phyloP scores from a whole-genome alignment of 768 basidiomycete species.

The Panaeolus papilionaceus region DNA sequence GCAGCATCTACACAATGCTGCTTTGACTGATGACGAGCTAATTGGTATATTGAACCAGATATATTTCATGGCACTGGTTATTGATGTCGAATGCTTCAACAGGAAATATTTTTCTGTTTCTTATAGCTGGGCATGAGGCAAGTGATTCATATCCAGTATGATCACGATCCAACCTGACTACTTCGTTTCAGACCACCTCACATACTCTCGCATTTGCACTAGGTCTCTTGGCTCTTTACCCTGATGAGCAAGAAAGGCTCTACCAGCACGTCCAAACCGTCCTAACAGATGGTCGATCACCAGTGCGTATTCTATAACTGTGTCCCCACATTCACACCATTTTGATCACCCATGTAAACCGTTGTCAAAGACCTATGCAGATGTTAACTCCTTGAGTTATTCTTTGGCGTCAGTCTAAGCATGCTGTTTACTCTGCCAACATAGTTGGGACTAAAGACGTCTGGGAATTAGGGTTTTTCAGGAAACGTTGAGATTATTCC shows the following conservation, averaged over 20 bases:
- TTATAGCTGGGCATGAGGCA: constrained; percentile 71
- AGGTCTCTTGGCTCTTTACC: constrained; percentile 48
- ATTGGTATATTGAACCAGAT: background rate
- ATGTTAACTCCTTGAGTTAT: constrained; percentile 40
- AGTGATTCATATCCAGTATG: constrained; percentile 25
- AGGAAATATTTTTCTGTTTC: constrained; percentile 56
- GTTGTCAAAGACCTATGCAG: constrained; percentile 39
- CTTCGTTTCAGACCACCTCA: constrained; percentile 42
- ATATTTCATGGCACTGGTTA: background rate
- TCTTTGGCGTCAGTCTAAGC: constrained; percentile 38
- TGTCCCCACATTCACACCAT: background rate
- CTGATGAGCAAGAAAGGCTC: constrained; percentile 49
- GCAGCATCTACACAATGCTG: constrained; percentile 37
- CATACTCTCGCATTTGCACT: constrained; percentile 32
- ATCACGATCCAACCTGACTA: constrained; percentile 41
- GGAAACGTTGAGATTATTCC: constrained; percentile 56
- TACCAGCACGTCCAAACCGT: constrained; percentile 40
- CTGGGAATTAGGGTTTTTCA: constrained; percentile 47
- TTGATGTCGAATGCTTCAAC: background rate
- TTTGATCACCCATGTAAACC: background rate
- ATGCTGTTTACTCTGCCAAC: background rate
- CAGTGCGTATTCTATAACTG: constrained; percentile 27
- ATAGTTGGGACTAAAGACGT: background rate
- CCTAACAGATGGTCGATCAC: constrained; percentile 35
- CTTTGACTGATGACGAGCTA: constrained; percentile 54